Evolutionary conservation across 2,329 filamentous ascomycete species (phyloP).

Genomic region (Massarina eburnea): DNA sequence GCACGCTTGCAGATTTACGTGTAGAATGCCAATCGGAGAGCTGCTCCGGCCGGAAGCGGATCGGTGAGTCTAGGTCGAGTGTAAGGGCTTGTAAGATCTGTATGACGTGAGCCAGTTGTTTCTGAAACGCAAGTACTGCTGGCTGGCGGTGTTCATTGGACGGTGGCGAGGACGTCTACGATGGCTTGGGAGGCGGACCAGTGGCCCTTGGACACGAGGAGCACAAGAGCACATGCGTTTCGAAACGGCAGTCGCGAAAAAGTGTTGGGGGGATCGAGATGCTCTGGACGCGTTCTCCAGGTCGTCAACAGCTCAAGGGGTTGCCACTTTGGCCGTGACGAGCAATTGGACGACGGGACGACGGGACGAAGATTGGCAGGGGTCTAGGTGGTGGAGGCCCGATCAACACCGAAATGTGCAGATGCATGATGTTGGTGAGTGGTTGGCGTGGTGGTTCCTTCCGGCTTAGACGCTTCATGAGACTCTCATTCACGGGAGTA

Average conservation of each 20-base stretch:
- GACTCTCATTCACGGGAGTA: too few species aligned
- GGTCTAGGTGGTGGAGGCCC: too few species aligned
- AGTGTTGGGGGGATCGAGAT: conserved; percentile 6
- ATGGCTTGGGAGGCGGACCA: conserved; percentile 3
- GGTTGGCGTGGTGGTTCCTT: too few species aligned
- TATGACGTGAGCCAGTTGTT: conserved; percentile 12
- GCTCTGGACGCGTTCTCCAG: not conserved
- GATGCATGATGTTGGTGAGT: too few species aligned
- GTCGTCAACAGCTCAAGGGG: not conserved
- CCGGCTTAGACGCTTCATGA: too few species aligned
- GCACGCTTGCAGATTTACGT: not conserved
- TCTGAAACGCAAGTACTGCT: conserved; percentile 12
- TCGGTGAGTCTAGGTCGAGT: not conserved
- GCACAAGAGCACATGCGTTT: conserved; percentile 2
- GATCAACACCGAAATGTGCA: too few species aligned
- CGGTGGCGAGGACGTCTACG: not conserved
- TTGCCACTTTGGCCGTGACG: not conserved
- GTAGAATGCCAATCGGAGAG: not conserved
- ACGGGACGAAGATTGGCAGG: too few species aligned
- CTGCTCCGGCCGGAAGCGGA: not conserved
- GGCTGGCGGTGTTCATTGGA: conserved; percentile 4
- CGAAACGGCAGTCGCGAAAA: not conserved
- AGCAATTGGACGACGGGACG: not conserved
- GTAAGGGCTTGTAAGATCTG: conserved; percentile 8
- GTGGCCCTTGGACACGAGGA: conserved; percentile 11